A percentile compares a stretch with the other conserved stretches of the same genome.
Evolutionary conservation across 306 rosid genomes (phyloP).

Genomic region (Canavalia ensiformis): DNA sequence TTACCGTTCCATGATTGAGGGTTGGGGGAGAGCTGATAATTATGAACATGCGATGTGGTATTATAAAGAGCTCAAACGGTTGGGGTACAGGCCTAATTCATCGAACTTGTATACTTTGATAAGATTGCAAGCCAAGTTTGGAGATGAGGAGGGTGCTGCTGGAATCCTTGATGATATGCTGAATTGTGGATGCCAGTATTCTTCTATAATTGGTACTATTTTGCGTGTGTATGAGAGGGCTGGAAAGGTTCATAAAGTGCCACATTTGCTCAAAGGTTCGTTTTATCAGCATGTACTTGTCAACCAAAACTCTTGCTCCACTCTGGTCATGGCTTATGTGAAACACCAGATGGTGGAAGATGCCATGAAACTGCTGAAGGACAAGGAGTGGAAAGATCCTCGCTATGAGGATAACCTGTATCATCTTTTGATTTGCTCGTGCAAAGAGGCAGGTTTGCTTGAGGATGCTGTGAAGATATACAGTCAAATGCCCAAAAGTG

Average conservation of each 20-base stretch:
- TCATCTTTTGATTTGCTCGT: constrained; percentile 88
- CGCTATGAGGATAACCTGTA: constrained; percentile 78
- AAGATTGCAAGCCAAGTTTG: constrained; percentile 77
- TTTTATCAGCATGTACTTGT: constrained; percentile 70
- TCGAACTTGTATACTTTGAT: constrained; percentile 81
- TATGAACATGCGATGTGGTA: constrained; percentile 65
- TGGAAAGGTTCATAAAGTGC: constrained; percentile 71
- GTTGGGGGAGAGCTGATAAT: constrained; percentile 89
- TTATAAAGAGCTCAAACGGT: constrained; percentile 66
- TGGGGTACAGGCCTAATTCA: constrained; percentile 75
- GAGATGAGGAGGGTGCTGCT: constrained; percentile 71
- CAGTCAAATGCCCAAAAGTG: constrained; percentile 57
- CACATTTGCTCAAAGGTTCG: constrained; percentile 67
- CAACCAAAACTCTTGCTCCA: constrained; percentile 87
- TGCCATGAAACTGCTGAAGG: constrained; percentile 69
- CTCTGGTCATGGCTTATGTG: constrained; percentile 84
- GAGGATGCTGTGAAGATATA: constrained; percentile 79
- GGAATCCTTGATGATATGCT: constrained; percentile 77
- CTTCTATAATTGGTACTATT: constrained; percentile 73
- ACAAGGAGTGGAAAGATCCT: constrained; percentile 77
- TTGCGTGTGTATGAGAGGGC: constrained; percentile 80
- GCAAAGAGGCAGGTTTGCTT: constrained; percentile 76
- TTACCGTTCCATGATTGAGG: constrained; percentile 94
- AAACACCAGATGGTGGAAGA: constrained; percentile 78
- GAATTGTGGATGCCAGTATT: constrained; percentile 72